phyloP scores from a whole-genome alignment of 2,329 filamentous ascomycete genomes.

The Trichoderma lentiforme region DNA sequence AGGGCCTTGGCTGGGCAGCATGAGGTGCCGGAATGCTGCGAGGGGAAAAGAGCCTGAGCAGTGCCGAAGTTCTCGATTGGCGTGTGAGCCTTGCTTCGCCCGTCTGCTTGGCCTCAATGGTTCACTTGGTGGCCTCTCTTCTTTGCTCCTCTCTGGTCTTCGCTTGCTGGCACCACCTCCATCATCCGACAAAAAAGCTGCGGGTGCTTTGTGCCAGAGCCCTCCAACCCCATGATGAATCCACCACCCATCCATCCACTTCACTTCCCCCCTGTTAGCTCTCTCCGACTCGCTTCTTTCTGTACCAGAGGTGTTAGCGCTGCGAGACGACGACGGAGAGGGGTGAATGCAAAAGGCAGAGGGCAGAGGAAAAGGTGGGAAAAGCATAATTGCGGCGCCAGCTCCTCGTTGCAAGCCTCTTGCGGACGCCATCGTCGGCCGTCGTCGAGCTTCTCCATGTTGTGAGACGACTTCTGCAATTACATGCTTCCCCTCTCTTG shows the following conservation, averaged over 20 bases:
- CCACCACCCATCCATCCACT: neutral
- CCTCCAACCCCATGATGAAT: conserved; percentile 1
- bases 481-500: neutral
- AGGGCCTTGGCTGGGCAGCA: neutral
- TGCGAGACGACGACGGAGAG: neutral
- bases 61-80: neutral
- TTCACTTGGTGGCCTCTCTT: neutral
- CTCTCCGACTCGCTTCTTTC: neutral
- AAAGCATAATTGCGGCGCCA: conserved; percentile 14
- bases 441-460: conserved; percentile 7
- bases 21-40: neutral
- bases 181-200: conserved; percentile 12
- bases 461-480: conserved; percentile 3
- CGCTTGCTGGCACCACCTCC: conserved; percentile 2
- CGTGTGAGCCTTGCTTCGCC: neutral
- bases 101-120: neutral
- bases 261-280: conserved; percentile 2
- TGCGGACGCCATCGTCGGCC: neutral
- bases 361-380: neutral
- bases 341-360: neutral
- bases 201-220: neutral
- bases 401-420: conserved; percentile 13
- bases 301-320: neutral
- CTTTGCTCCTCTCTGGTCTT: neutral
- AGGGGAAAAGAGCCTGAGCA: neutral